phyloP scores from a whole-genome alignment of 768 basidiomycete genomes.

The Mycena latifolia region DNA sequence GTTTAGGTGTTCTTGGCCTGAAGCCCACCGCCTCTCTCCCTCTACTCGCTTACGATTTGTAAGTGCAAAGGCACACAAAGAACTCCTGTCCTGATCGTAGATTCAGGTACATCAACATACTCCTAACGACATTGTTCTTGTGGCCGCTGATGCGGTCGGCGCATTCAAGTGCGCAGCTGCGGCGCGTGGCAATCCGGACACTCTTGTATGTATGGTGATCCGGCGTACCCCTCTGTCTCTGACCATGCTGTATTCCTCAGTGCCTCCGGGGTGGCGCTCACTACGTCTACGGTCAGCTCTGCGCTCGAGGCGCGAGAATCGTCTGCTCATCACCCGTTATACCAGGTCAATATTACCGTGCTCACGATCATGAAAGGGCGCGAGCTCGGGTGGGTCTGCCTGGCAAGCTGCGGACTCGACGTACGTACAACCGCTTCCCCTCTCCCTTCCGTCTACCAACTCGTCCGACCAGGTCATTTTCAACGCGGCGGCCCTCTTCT shows the following conservation, averaged over 20 bases:
- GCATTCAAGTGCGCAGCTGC: conserved; percentile 48
- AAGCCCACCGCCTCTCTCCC: conserved; percentile 56
- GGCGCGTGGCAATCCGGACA: conserved; percentile 55
- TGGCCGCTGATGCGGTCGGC: conserved; percentile 57
- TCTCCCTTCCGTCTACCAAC: neutral
- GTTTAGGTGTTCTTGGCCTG: conserved; percentile 55
- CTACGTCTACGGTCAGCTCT: conserved; percentile 57
- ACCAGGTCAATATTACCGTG: conserved; percentile 55
- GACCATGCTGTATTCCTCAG: conserved; percentile 39
- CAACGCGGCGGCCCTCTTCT: conserved; percentile 62
- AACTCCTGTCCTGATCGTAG: conserved; percentile 1
- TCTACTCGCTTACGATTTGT: conserved; percentile 62
- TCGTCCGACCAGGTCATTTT: conserved; percentile 51
- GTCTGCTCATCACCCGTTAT: neutral
- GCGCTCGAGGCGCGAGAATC: neutral
- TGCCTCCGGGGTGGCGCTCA: conserved; percentile 59
- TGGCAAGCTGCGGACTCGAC: conserved; percentile 51
- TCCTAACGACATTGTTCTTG: conserved; percentile 58
- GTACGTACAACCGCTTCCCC: conserved; percentile 36
- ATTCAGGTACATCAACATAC: conserved; percentile 48
- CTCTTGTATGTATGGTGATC: conserved; percentile 52
- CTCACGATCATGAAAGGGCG: conserved; percentile 59
- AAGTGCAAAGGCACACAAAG: conserved; percentile 37
- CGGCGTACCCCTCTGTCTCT: neutral
- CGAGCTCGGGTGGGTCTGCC: conserved; percentile 63